Percentiles rank a stretch among this genome's conserved stretches.
phyloP scores from a whole-genome alignment of 768 basidiomycete genomes.

The Lentinula guzmanii region DNA sequence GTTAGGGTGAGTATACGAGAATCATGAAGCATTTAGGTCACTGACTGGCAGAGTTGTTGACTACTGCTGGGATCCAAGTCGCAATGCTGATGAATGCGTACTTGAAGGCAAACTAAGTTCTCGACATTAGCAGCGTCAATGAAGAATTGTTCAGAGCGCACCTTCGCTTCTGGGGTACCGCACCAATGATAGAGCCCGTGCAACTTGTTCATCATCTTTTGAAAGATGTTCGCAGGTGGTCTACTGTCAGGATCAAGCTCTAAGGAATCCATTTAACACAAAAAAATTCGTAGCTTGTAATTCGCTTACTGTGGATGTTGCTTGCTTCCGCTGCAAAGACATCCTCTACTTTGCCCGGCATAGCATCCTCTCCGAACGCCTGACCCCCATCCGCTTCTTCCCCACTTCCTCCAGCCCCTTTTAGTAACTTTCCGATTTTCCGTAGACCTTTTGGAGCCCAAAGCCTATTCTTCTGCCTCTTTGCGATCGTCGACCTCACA shows the following conservation, averaged over 20 bases:
- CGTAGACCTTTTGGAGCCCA: slow-evolving; percentile 47
- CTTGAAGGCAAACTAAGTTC: slow-evolving; percentile 40
- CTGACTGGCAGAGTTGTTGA: slow-evolving; percentile 34
- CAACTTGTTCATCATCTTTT: slow-evolving; percentile 29
- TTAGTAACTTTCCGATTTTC: slow-evolving; percentile 6
- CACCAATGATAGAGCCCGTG: slow-evolving; percentile 32
- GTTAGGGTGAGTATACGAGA: neutral
- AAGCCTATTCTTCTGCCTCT: slow-evolving; percentile 31
- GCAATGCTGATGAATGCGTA: slow-evolving; percentile 41
- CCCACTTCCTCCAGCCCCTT: slow-evolving; percentile 20
- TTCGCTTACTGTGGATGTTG: neutral
- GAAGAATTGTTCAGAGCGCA: slow-evolving; percentile 10
- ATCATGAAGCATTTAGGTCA: slow-evolving; percentile 3
- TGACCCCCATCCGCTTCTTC: slow-evolving; percentile 18
- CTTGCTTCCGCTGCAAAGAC: slow-evolving; percentile 7
- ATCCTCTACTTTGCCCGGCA: slow-evolving; percentile 11
- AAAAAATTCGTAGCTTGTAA: neutral
- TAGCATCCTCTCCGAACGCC: slow-evolving; percentile 19
- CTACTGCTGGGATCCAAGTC: slow-evolving; percentile 46
- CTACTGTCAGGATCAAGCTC: slow-evolving; percentile 42
- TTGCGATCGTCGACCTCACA: slow-evolving; percentile 28
- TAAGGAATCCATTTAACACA: slow-evolving; percentile 7
- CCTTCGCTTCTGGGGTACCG: slow-evolving; percentile 33
- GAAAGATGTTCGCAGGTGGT: slow-evolving; percentile 36
- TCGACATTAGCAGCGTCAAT: neutral